Base-by-base conservation (phyloP, 202 grass and related monocot species). In the Setaria viridis region DNA sequence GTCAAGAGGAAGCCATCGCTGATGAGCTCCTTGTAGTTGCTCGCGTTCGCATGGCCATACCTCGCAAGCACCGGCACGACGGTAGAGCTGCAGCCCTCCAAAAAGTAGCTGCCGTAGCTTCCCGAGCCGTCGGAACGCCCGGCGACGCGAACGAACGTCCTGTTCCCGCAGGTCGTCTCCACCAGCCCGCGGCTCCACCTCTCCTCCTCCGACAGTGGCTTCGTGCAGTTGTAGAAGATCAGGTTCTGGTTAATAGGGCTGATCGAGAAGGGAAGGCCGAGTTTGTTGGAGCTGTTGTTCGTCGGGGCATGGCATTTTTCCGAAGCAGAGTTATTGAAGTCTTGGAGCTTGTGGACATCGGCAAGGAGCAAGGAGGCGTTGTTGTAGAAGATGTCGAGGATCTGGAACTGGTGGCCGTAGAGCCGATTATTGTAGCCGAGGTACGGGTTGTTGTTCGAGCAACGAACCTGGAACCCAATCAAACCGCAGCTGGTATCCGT, bases 371-470 rank as follows among this genome's bases (percentile, higher is more conserved):
- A 67, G 16, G 93, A 95, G 8, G 1, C 1, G 80, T 85, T 89
- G 55, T 0, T 6, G 56, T 82, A 82, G 58, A 85, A 92, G 70
- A 95, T 85, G n/a, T 76, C 0, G 0, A 88, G 58, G 11, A 95
- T 84, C 4, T 16, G 74, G 4, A 90, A 21, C 32, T 5, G 4
- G 0, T 0, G 6, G 0, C 0, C 0, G 0, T 0, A 7, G 0
- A 6, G 20, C 0, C 0, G 0, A 10, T 1, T 0, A 16, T 32
- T 10, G 33, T 6, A 51, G 0, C 82, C 90, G n/a, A 94, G 82
- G 42, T 59, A 54, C 0, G 88, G 80, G 9, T 2, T 66, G 15
- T 0, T 1, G 7, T 9, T 5, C 0, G 0, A 0, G 50, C 93
- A 95, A 5, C 6, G 2, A 0, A 95, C 42, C 68, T 87, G 53